Conservation (phyloP, 305 asterid genomes). For the Fraxinus xanthoxyloides region DNA sequence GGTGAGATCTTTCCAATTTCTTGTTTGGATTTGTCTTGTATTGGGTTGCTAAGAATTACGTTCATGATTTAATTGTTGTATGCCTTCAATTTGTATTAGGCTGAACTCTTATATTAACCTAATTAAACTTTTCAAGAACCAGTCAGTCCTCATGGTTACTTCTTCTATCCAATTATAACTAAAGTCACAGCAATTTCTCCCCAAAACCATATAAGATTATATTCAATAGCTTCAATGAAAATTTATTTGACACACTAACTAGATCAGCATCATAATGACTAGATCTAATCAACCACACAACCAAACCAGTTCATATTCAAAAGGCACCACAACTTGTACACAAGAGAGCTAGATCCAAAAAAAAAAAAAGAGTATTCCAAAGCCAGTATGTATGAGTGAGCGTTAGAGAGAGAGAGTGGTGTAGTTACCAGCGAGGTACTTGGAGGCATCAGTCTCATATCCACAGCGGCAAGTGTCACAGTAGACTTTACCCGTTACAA, state of each 20-base stretch:
- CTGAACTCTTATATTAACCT: background rate
- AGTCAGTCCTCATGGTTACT: background rate
- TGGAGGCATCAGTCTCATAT: slow-evolving; percentile 56
- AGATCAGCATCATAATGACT: background rate
- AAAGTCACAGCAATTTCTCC: background rate
- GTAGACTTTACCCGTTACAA: slow-evolving; percentile 52
- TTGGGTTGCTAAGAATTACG: background rate
- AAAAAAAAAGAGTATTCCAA: background rate
- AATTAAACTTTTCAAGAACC: background rate
- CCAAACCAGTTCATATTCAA: background rate
- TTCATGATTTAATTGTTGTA: background rate
- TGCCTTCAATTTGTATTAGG: background rate
- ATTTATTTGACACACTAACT: background rate
- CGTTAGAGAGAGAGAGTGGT: background rate
- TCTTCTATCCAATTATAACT: background rate
- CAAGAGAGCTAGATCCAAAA: background rate
- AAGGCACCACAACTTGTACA: background rate
- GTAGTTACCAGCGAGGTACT: slow-evolving; percentile 44
- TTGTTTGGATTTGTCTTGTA: background rate
- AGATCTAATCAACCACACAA: background rate
- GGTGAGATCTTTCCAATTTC: background rate
- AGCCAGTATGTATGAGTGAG: background rate
- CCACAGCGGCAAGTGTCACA: slow-evolving; percentile 88
- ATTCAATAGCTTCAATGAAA: background rate
- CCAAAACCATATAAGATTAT: background rate